phyloP scores from a whole-genome alignment of 2,329 filamentous ascomycete genomes.

The Colletotrichum melonis region DNA sequence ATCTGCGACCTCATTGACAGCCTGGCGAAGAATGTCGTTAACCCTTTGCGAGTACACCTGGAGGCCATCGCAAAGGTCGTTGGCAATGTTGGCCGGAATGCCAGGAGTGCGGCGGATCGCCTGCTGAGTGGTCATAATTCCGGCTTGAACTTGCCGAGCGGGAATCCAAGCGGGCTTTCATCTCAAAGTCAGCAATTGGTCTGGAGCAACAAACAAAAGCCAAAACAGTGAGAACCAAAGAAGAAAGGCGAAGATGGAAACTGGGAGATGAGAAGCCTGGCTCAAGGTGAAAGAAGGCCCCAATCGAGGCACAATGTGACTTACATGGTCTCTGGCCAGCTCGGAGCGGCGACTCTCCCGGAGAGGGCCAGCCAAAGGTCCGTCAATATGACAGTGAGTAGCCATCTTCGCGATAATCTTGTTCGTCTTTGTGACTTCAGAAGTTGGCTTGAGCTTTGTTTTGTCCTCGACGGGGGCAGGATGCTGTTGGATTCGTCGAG shows the following conservation, averaged over 20 bases:
- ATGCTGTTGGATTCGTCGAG: background rate
- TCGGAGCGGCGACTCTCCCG: slow-evolving; percentile 35
- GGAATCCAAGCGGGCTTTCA: slow-evolving; percentile 33
- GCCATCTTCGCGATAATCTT: slow-evolving; percentile 20
- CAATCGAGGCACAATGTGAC: background rate
- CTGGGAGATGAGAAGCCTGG: background rate
- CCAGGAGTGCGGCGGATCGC: slow-evolving; percentile 36
- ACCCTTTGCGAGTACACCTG: slow-evolving; percentile 44
- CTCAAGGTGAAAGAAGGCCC: background rate
- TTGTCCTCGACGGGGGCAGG: slow-evolving; percentile 19
- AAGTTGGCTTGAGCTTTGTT: background rate
- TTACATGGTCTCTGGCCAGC: slow-evolving; percentile 33
- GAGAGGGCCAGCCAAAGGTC: slow-evolving; percentile 34
- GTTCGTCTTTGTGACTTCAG: background rate
- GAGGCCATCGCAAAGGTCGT: slow-evolving; percentile 34
- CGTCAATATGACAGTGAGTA: slow-evolving; percentile 35
- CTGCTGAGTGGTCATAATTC: slow-evolving; percentile 36
- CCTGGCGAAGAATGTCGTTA: slow-evolving; percentile 38
- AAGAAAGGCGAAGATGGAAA: background rate
- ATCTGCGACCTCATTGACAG: slow-evolving; percentile 36
- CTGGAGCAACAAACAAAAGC: background rate
- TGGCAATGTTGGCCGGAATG: slow-evolving; percentile 33
- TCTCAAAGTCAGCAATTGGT: background rate
- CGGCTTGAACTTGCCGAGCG: slow-evolving; percentile 33
- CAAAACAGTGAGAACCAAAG: background rate